These are phyloP conservation scores for Berkeleyomyces basicola DNA, from an alignment of 2,329 filamentous ascomycete species.

Conservation along the genomic window DNA sequence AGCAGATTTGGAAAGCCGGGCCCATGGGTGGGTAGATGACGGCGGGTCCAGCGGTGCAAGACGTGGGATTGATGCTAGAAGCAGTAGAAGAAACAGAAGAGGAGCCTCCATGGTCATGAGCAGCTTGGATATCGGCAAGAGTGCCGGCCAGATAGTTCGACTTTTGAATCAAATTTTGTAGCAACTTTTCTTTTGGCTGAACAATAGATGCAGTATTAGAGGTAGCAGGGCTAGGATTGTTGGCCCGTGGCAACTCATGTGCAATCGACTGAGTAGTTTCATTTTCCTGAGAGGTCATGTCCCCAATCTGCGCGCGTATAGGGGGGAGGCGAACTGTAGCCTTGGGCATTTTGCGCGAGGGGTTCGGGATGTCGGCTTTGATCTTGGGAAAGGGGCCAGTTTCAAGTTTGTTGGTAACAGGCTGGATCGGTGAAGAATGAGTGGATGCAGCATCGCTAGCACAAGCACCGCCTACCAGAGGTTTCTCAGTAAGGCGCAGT, in stretches of 20 bases:
- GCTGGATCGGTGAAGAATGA: not conserved
- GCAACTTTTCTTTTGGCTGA: too few species aligned
- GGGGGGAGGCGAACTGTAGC: not conserved
- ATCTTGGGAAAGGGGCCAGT: not conserved
- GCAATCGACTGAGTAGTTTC: not conserved
- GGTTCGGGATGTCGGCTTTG: not conserved
- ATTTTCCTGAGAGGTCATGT: not conserved
- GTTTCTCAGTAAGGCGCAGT: conserved; percentile 46
- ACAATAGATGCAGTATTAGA: too few species aligned
- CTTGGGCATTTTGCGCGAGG: not conserved
- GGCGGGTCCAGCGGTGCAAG: conserved; percentile 5
- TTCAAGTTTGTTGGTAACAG: not conserved
- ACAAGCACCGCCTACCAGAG: not conserved
- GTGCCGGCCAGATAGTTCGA: too few species aligned
- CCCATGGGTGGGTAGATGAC: conserved; percentile 16
- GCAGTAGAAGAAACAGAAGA: not conserved
- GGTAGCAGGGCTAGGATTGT: too few species aligned
- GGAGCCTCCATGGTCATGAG: too few species aligned
- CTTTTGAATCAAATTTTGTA: too few species aligned
- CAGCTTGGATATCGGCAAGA: too few species aligned
- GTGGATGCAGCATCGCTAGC: not conserved
- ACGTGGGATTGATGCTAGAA: too few species aligned
- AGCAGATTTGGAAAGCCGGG: conserved; percentile 65
- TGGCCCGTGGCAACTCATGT: not conserved
- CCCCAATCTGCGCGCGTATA: not conserved